Evolutionary conservation across 805 yeast species (phyloP).

Genomic region (Wickerhamomyces bisporus): DNA sequence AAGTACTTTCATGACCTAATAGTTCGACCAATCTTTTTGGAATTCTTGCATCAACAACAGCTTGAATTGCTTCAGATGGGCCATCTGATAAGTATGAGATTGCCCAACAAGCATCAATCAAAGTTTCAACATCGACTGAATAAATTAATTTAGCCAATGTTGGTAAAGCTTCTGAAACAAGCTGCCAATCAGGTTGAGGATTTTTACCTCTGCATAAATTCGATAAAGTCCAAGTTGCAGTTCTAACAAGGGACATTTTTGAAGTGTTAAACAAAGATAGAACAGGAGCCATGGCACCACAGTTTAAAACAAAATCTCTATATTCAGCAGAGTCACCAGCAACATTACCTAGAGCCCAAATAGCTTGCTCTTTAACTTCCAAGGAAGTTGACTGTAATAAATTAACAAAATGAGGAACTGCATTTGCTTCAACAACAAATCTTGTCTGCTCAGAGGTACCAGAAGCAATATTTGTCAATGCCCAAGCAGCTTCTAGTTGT

Average conservation of each 20-base stretch:
- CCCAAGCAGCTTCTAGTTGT: conserved; percentile 99
- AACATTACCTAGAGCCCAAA: conserved; percentile 98
- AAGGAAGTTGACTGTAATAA: conserved; percentile 73
- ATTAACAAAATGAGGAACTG: conserved; percentile 86
- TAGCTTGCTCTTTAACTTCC: conserved; percentile 97
- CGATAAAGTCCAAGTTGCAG: conserved; percentile 97
- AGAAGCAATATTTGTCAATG: conserved; percentile 96
- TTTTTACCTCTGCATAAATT: conserved; percentile 94
- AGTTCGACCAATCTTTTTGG: conserved; percentile 92
- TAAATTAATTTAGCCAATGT: conserved; percentile 87
- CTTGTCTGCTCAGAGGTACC: conserved; percentile 87
- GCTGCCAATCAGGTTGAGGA: conserved; percentile 94
- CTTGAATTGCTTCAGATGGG: conserved; percentile 87
- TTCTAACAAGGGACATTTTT: conserved; percentile 85
- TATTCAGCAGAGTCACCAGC: conserved; percentile 93
- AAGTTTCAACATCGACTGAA: conserved; percentile 86
- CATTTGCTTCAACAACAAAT: conserved; percentile 88
- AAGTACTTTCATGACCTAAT: conserved; percentile 73
- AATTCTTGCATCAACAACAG: conserved; percentile 93
- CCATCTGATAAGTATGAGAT: conserved; percentile 94
- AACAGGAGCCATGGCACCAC: conserved; percentile 88
- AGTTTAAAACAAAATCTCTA: conserved; percentile 82
- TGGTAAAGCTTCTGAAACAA: conserved; percentile 84
- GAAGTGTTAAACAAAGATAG: conserved; percentile 71
- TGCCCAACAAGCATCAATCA: conserved; percentile 99